Conservation (phyloP, 2,329 filamentous ascomycete genomes). For the Dactylellina parvicollis region DNA sequence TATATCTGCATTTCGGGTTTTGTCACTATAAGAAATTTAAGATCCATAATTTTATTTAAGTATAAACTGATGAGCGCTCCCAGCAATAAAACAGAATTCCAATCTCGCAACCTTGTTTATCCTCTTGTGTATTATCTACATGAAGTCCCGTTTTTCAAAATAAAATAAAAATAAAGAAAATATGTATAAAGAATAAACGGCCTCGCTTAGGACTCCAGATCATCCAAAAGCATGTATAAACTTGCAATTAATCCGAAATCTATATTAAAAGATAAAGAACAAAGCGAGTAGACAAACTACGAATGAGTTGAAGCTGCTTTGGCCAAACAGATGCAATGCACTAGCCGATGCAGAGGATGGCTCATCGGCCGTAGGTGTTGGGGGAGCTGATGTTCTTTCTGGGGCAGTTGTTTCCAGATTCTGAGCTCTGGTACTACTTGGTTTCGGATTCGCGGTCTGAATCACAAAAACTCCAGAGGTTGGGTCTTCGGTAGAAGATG, state of each 20-base stretch:
- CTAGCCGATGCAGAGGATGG: slow-evolving; percentile 39
- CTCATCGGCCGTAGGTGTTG: slow-evolving; percentile 27
- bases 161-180: not conserved
- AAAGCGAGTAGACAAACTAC: slow-evolving; percentile 36
- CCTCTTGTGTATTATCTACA: slow-evolving; percentile 14
- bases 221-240: not conserved
- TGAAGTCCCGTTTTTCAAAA: too few species aligned
- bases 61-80: too few species aligned
- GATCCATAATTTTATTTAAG: too few species aligned
- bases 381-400: slow-evolving; percentile 27
- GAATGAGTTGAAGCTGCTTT: slow-evolving; percentile 41
- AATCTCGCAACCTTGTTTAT: too few species aligned
- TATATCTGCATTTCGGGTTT: too few species aligned
- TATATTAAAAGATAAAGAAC: slow-evolving; percentile 23
- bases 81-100: too few species aligned
- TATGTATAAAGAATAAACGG: not conserved
- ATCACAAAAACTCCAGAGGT: slow-evolving; percentile 15
- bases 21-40: too few species aligned
- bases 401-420: slow-evolving; percentile 6
- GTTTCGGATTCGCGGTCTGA: slow-evolving; percentile 28
- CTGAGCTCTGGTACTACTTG: not conserved
- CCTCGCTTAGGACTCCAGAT: not conserved
- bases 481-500: not conserved
- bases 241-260: not conserved
- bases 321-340: slow-evolving; percentile 24